phyloP scores from a whole-genome alignment of 768 basidiomycete species.

The Russula virescens region DNA sequence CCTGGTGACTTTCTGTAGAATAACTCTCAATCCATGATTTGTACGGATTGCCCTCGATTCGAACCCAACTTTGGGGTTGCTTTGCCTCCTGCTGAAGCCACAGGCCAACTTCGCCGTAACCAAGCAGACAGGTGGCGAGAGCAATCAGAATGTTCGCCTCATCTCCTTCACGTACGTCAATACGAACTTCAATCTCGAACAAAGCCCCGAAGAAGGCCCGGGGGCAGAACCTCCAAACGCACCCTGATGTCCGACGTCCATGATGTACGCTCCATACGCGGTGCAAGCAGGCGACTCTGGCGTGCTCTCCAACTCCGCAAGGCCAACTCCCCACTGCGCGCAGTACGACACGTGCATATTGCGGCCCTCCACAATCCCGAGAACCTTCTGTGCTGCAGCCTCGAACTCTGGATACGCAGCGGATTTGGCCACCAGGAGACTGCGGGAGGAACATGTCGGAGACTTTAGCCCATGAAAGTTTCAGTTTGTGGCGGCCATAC shows the following conservation, averaged over 20 bases:
- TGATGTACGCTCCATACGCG: conserved; percentile 82
- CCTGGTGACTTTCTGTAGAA: conserved; percentile 60
- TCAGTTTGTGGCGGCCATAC: conserved; percentile 33
- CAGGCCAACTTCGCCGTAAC: conserved; percentile 88
- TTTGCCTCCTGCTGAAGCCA: conserved; percentile 63
- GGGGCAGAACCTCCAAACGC: neutral
- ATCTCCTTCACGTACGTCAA: conserved; percentile 38
- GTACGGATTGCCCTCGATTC: conserved; percentile 68
- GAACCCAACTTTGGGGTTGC: conserved; percentile 45
- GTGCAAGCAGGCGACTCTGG: conserved; percentile 66
- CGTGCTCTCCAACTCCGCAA: conserved; percentile 53
- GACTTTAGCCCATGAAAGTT: no score
- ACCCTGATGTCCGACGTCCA: conserved; percentile 75
- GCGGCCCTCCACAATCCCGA: conserved; percentile 62
- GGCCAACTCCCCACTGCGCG: conserved; percentile 58
- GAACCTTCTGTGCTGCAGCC: conserved; percentile 56
- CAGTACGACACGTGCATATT: conserved; percentile 69
- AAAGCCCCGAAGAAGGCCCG: neutral
- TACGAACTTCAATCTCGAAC: neutral
- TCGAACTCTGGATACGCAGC: conserved; percentile 55
- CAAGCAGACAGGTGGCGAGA: conserved; percentile 78
- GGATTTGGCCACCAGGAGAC: conserved; percentile 76
- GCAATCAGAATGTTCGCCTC: conserved; percentile 69
- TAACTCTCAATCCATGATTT: conserved; percentile 76
- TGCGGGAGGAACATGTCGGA: conserved; percentile 26